A percentile compares a stretch with the other conserved stretches of the same genome.
Evolutionary conservation across 2,329 filamentous ascomycete species (phyloP).

Genomic region (Aspergillus brunneoviolaceus): DNA sequence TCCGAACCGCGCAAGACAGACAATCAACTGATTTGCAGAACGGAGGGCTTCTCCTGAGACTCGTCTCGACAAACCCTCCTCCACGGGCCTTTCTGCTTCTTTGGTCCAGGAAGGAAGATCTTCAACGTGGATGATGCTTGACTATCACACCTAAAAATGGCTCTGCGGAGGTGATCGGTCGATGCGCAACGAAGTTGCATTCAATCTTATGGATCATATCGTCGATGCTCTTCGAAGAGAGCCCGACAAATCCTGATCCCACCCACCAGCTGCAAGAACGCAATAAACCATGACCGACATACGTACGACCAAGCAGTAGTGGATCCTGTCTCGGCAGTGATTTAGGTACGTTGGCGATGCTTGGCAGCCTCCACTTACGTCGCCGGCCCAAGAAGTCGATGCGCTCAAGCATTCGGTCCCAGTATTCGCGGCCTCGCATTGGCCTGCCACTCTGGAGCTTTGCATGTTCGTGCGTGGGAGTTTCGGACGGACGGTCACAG

Average conservation of each 20-base stretch:
- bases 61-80: background rate
- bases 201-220: background rate
- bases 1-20: background rate
- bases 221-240: too few species aligned
- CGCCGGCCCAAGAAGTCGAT: background rate
- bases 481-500: background rate
- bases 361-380: background rate
- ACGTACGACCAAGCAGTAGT: background rate
- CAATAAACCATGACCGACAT: background rate
- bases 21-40: too few species aligned
- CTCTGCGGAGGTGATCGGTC: background rate
- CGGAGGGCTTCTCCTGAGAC: background rate
- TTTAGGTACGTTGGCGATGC: background rate
- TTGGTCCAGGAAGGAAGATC: background rate
- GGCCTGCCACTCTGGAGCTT: background rate
- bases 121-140: background rate
- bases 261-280: background rate
- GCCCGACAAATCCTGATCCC: too few species aligned
- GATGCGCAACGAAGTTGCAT: background rate
- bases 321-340: background rate
- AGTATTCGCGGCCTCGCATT: background rate
- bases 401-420: background rate
- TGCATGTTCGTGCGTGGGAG: background rate
- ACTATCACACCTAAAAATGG: background rate
- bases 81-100: background rate